phyloP scores from a whole-genome alignment of 2,329 filamentous ascomycete genomes.

The Xylariaceae sp. region DNA sequence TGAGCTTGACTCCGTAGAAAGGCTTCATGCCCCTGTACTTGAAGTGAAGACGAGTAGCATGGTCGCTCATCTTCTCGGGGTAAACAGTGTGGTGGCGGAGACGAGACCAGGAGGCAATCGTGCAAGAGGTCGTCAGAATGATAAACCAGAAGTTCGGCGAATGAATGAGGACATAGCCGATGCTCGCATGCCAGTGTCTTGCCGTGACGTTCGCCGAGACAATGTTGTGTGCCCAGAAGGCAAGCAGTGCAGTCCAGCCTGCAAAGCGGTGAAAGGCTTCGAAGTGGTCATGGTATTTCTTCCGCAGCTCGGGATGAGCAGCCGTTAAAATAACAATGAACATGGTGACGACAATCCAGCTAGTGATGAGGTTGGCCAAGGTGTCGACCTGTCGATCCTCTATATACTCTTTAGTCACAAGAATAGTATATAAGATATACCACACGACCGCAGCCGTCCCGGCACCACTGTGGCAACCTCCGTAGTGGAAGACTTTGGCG shows the following conservation, averaged over 20 bases:
- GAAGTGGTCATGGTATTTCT: constrained; percentile 70
- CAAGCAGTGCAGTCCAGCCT: constrained; percentile 67
- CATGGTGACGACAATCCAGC: constrained; percentile 58
- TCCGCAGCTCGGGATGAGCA: constrained; percentile 68
- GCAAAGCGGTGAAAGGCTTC: constrained; percentile 75
- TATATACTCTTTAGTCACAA: constrained; percentile 37
- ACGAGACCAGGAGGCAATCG: constrained; percentile 75
- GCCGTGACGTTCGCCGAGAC: constrained; percentile 59
- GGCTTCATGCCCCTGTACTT: constrained; percentile 64
- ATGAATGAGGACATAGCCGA: constrained; percentile 47
- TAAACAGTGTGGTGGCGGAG: constrained; percentile 71
- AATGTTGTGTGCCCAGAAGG: constrained; percentile 64
- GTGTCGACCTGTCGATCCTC: constrained; percentile 29
- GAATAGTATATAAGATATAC: constrained; percentile 50
- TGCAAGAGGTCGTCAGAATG: constrained; percentile 65
- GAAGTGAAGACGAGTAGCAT: constrained; percentile 76
- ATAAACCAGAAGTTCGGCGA: constrained; percentile 71
- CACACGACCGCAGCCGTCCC: constrained; percentile 57
- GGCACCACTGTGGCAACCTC: constrained; percentile 58
- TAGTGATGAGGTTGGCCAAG: constrained; percentile 38
- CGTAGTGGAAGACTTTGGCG: constrained; percentile 60
- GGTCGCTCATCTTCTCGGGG: constrained; percentile 71
- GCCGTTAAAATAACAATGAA: constrained; percentile 65
- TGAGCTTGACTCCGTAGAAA: constrained; percentile 65
- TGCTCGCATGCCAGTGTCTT: constrained; percentile 33